Evolutionary conservation across 768 basidiomycete species (phyloP).

Genomic region (Pholiota microspora): DNA sequence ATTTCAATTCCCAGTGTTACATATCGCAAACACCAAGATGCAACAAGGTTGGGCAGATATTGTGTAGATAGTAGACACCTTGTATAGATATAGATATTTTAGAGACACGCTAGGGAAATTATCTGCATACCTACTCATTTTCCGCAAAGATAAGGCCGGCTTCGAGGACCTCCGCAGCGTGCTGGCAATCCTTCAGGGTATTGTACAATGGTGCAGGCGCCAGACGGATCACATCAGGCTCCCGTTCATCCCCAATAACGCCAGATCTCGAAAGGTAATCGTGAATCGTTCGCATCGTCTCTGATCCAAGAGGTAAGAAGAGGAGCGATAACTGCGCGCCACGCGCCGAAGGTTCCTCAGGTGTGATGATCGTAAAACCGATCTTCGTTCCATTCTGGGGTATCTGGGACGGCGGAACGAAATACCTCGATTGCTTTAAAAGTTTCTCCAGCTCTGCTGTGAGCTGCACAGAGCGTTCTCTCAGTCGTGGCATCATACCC

Average conservation of each 20-base stretch:
- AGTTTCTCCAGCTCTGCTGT: conserved; percentile 71
- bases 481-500: conserved; percentile 68
- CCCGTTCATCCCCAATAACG: conserved; percentile 88
- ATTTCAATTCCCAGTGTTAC: background rate
- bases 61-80: no score
- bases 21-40: no score
- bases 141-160: conserved; percentile 41
- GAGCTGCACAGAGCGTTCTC: conserved; percentile 67
- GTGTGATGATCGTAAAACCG: conserved; percentile 93
- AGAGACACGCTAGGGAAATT: background rate
- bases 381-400: conserved; percentile 26
- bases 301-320: conserved; percentile 62
- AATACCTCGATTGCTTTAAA: conserved; percentile 62
- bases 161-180: conserved; percentile 65
- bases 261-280: conserved; percentile 61
- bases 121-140: background rate
- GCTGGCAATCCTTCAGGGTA: conserved; percentile 72
- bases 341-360: conserved; percentile 58
- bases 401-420: conserved; percentile 43
- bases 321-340: conserved; percentile 89
- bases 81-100: background rate
- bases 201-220: conserved; percentile 89
- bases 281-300: conserved; percentile 71
- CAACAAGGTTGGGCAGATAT: no score
- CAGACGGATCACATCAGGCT: conserved; percentile 89